Base-by-base conservation (phyloP, 106 monocot genomes). In the Dendrobium nobile region DNA sequence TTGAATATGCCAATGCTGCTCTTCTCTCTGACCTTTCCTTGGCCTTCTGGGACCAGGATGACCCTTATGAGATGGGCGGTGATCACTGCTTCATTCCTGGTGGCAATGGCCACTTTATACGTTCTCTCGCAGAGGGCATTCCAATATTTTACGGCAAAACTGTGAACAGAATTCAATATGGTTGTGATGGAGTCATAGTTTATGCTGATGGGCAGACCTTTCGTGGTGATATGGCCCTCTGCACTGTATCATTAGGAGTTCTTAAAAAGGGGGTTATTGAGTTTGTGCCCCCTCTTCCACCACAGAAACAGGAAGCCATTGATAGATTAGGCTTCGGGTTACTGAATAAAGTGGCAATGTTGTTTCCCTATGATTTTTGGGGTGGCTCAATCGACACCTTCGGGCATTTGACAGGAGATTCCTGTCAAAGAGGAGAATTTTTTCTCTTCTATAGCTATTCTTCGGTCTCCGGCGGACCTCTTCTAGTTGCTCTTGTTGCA, bases 71-170 rank as follows among this genome's bases (percentile, higher is more conserved):
- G 86, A 99, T 99, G 99, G 99, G 95, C 2, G 95, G 95, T 4
- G 99, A 99, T 75, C 99, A 99, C 73, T 99, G 99, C 77, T 99
- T 99, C 77, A 95, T 99, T 24, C 99, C 99, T 7, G 95, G 99
- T 2, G 99, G 99, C 16, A 99, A 99, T 80, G 75, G 44, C 9
- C 84, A 87, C 43, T 99, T 99, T 56, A 85, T 99, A n/a, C 87
- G 86, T 7, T 93, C 90, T 15, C 80, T 95, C 9, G 91, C 90
- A 0, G 92, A 95, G 75, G 82, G 84, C n/a, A 28, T 95, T 19
- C 93, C 99, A 0, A 90, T 95, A 24, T 93, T 99, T 67, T 95
- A 95, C 78, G 86, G 81, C 77, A 84, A 64, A 70, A 86, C 77
- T 1, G 95, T 99, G 19, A 84, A 47, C 28, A 85, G 85, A 56